Conservation (phyloP, 1,139 yeast genomes). For the Nakaseomyces sp. region DNA sequence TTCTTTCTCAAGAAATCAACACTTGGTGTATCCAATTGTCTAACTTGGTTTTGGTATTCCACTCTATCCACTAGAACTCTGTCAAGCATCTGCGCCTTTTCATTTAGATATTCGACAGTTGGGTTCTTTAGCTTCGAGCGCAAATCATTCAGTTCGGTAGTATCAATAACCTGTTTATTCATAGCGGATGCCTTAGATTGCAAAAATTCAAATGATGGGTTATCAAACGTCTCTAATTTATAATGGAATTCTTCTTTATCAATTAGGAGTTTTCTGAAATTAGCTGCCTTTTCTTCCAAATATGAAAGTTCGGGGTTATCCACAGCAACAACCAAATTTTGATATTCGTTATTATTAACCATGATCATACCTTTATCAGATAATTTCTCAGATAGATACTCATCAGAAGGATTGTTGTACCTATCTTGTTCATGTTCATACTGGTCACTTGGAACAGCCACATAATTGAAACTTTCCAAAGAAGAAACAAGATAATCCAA, state of each 20-base stretch:
- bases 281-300: conserved; percentile 4
- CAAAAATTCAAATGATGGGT: conserved; percentile 14
- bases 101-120: conserved; percentile 17
- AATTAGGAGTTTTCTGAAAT: background rate
- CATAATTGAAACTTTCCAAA: conserved; percentile 24
- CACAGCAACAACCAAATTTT: conserved; percentile 6
- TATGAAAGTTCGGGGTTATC: conserved; percentile 7
- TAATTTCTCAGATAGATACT: conserved; percentile 1
- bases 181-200: conserved; percentile 2
- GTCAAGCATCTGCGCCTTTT: conserved; percentile 15
- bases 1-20: conserved; percentile 7
- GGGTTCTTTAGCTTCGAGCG: conserved; percentile 7
- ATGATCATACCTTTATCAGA: conserved; percentile 5
- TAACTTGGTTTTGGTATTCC: conserved; percentile 3
- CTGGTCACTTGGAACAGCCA: conserved; percentile 30
- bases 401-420: conserved; percentile 5
- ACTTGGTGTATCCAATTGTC: conserved; percentile 8
- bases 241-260: conserved; percentile 6
- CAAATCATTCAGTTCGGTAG: conserved; percentile 2
- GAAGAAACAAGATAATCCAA: conserved; percentile 13
- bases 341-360: conserved; percentile 8
- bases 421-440: conserved; percentile 10
- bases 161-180: conserved; percentile 1
- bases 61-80: conserved; percentile 5
- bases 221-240: conserved; percentile 15